Conservation (phyloP, 2,329 filamentous ascomycete species). For the Talaromyces sp. region DNA sequence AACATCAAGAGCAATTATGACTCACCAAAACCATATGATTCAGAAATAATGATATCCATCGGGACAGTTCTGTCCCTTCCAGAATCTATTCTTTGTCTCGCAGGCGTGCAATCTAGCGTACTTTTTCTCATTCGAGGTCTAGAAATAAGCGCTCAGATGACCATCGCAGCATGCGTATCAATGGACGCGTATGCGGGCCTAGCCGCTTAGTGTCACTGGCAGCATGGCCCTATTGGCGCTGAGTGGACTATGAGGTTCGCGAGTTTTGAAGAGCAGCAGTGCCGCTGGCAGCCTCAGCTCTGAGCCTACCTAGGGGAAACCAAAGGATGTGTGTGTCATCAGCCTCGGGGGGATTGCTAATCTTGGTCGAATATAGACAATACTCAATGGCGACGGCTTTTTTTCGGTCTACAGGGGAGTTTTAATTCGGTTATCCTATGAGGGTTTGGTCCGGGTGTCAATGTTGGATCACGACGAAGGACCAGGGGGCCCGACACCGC, state of each 20-base stretch:
- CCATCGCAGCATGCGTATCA: slow-evolving; percentile 8
- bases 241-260: not conserved
- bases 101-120: not conserved
- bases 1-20: not conserved
- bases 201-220: not conserved
- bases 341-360: not conserved
- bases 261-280: not conserved
- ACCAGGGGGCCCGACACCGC: not conserved
- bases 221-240: not conserved
- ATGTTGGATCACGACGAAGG: not conserved
- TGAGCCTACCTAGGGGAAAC: not conserved
- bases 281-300: not conserved
- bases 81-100: not conserved
- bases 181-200: slow-evolving; percentile 7
- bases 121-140: not conserved
- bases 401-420: not conserved
- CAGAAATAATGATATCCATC: not conserved
- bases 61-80: not conserved
- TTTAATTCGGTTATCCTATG: not conserved
- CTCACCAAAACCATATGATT: not conserved
- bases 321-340: not conserved
- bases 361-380: not conserved
- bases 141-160: slow-evolving; percentile 12
- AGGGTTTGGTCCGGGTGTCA: not conserved
- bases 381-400: not conserved